Evolutionary conservation across 345 rosid genomes (phyloP), one percentile per base, ranked within the genome.

Genomic region (Syzygium grande): DNA sequence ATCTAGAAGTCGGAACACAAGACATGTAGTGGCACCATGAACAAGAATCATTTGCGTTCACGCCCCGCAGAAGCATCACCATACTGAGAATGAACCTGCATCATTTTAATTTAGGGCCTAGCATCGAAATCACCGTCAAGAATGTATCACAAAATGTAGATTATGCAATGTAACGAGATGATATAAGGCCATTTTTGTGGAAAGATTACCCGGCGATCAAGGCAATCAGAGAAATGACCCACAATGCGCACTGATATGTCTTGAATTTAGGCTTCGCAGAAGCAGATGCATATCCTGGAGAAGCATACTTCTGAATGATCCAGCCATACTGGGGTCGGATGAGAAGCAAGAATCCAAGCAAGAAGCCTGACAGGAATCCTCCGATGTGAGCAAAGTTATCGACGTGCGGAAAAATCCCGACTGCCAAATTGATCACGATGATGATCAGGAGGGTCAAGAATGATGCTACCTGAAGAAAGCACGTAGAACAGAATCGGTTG

Each of bases 341-440:
- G 78, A 97, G 90, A 86, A 95, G 91, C 80, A 97, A 94, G 79
- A 96, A 95, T 13, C 99, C 99, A 29, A 97, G 98, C 78, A 97
- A 90, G 89, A 97, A 96, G 29, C 99, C 99, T 0, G 99, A 89
- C 68, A 89, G 89, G 90, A 97, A 96, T 59, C 99, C 99, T 91
- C 99, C 99, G 23, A 96, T 92, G 52, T 97, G 99, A 86, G 99
- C 98, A 91, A 95, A 97, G 92, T 96, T 97, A 93, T 97, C 99
- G 22, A 97, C 95, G 14, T 94, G 96, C 0, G 99, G 99, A 84
- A 97, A 96, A 88, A 96, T 93, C 88, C 99, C 99, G 13, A 96
- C 92, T 3, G 95, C 98, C 91, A 97, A 94, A 91, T 97, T 97
- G 84, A 96, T 89, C 41, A 91, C 92, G 30, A 93, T 90, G 91